Evolutionary conservation across 2,329 filamentous ascomycete species (phyloP).

Genomic region (Stachybotrys echinatus): DNA sequence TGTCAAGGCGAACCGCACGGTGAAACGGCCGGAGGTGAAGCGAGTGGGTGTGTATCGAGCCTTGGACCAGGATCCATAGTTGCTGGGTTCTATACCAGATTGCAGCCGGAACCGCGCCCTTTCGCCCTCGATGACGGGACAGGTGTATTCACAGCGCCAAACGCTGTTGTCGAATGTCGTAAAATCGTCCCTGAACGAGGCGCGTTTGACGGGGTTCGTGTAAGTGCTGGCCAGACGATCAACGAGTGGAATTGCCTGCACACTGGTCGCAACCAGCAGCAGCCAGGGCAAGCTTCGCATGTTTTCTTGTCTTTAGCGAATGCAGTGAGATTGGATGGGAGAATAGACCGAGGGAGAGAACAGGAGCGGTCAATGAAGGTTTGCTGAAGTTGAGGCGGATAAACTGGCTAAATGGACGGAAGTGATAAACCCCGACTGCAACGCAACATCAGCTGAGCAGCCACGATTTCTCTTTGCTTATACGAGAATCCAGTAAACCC

Average conservation of each 20-base stretch:
- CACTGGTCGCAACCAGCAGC: background rate
- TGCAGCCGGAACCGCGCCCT: constrained; percentile 9
- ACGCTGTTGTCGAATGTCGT: constrained; percentile 4
- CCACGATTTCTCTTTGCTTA: background rate
- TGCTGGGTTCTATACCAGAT: constrained; percentile 4
- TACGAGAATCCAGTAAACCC: background rate
- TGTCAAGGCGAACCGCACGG: constrained; percentile 8
- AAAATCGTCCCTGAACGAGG: constrained; percentile 10
- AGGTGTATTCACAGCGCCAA: constrained; percentile 11
- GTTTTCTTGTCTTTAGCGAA: too few relatives aligned
- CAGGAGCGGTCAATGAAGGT: too few relatives aligned
- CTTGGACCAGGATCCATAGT: constrained; percentile 12
- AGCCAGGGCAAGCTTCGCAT: too few relatives aligned
- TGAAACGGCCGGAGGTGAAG: constrained; percentile 11
- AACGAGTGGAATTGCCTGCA: background rate
- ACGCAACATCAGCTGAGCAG: too few relatives aligned
- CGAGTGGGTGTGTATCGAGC: constrained; percentile 7
- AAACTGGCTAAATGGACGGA: background rate
- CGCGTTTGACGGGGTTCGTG: background rate
- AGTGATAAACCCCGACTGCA: too few relatives aligned
- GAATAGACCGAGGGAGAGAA: too few relatives aligned
- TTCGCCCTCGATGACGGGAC: constrained; percentile 9
- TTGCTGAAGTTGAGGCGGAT: background rate
- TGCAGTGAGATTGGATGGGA: too few relatives aligned
- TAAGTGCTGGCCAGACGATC: background rate